A percentile compares a stretch with the other conserved stretches of the same genome.
Evolutionary conservation across 2,329 filamentous ascomycete genomes (phyloP).

Genomic region (Fonsecaea nubica): DNA sequence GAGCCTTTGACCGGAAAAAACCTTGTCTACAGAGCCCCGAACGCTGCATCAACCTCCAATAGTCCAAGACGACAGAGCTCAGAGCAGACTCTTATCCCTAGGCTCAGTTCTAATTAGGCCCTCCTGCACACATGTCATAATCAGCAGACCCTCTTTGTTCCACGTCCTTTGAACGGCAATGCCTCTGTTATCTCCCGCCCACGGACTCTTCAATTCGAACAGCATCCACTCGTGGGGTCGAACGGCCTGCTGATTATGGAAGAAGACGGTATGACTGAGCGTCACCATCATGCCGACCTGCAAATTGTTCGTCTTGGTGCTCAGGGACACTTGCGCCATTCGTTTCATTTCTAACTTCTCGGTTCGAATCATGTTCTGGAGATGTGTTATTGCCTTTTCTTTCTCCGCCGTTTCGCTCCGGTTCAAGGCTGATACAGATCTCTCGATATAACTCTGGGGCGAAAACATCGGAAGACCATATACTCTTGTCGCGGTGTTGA

Average conservation of each 20-base stretch:
- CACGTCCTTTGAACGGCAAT: constrained; percentile 58
- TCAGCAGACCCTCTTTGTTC: constrained; percentile 54
- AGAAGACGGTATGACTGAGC: constrained; percentile 59
- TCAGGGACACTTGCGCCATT: constrained; percentile 39
- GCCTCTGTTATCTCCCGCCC: constrained; percentile 58
- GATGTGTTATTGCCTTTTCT: constrained; percentile 52
- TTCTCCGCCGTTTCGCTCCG: constrained; percentile 49
- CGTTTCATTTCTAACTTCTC: too few relatives aligned
- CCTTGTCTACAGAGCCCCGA: too few relatives aligned
- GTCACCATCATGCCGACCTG: constrained; percentile 59
- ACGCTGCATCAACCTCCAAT: too few relatives aligned
- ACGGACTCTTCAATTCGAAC: constrained; percentile 57
- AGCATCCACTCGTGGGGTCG: constrained; percentile 60
- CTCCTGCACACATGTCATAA: constrained; percentile 60
- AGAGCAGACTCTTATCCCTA: too few relatives aligned
- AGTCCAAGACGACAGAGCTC: too few relatives aligned
- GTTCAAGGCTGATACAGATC: constrained; percentile 42
- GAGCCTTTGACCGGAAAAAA: too few relatives aligned
- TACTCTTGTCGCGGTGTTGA: constrained; percentile 82
- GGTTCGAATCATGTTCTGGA: constrained; percentile 41
- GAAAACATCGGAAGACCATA: constrained; percentile 80
- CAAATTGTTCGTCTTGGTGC: constrained; percentile 18
- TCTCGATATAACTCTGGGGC: constrained; percentile 53
- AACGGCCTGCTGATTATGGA: constrained; percentile 57
- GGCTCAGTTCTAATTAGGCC: constrained; percentile 55